phyloP scores from a whole-genome alignment of 768 basidiomycete species.

The Pleurotus pulmonarius region DNA sequence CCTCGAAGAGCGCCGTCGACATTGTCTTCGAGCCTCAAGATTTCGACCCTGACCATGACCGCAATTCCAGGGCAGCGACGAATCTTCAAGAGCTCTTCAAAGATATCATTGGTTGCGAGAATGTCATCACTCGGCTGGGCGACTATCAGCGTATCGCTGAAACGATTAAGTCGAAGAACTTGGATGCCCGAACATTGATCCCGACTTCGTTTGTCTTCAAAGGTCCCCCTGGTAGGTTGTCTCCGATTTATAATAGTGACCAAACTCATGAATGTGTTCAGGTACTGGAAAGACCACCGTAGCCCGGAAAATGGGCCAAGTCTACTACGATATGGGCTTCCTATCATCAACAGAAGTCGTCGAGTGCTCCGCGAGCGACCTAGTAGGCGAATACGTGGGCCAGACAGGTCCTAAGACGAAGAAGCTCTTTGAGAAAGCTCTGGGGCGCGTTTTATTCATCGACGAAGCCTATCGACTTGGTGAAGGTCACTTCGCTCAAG shows the following conservation, averaged over 20 bases:
- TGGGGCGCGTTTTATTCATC: conserved; percentile 66
- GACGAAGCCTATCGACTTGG: conserved; percentile 68
- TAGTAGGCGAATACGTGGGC: conserved; percentile 67
- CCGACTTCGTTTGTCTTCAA: conserved; percentile 73
- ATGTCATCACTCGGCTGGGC: conserved; percentile 45
- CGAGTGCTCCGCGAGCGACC: conserved; percentile 68
- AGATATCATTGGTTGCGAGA: conserved; percentile 59
- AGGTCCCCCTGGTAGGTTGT: conserved; percentile 58
- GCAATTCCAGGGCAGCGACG: conserved; percentile 38
- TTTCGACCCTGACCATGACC: conserved; percentile 61
- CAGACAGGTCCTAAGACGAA: conserved; percentile 69
- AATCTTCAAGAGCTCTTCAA: conserved; percentile 58
- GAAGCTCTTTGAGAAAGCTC: conserved; percentile 57
- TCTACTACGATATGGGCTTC: conserved; percentile 63
- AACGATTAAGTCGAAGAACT: conserved; percentile 33
- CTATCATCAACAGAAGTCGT: conserved; percentile 43
- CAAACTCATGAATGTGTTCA: conserved; percentile 27
- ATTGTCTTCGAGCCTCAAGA: conserved; percentile 55
- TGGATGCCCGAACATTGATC: conserved; percentile 46
- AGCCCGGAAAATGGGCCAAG: conserved; percentile 58
- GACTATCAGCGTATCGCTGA: conserved; percentile 49
- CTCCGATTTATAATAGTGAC: neutral
- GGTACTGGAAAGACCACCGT: conserved; percentile 65
- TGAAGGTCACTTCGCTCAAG: conserved; percentile 62
- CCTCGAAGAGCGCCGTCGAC: conserved; percentile 23